phyloP scores from a whole-genome alignment of 805 yeast species.

The Suhomyces emberorum region DNA sequence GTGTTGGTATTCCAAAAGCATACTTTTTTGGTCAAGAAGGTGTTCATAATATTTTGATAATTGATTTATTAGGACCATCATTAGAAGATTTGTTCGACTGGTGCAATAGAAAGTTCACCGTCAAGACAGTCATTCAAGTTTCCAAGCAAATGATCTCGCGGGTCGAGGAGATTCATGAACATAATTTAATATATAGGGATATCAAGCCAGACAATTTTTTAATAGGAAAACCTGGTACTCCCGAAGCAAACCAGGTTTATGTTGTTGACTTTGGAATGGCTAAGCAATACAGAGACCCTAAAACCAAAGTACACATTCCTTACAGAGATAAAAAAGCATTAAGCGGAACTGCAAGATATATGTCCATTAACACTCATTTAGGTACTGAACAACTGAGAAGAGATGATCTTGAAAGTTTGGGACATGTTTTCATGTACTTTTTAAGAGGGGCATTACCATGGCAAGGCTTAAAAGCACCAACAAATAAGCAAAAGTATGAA shows the following conservation, averaged over 20 bases:
- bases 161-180: slow-evolving; percentile 83
- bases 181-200: slow-evolving; percentile 90
- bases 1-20: slow-evolving; percentile 89
- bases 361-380: slow-evolving; percentile 95
- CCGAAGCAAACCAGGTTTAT: slow-evolving; percentile 81
- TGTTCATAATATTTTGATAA: slow-evolving; percentile 88
- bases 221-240: slow-evolving; percentile 83
- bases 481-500: slow-evolving; percentile 95
- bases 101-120: slow-evolving; percentile 89
- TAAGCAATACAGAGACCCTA: slow-evolving; percentile 94
- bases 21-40: slow-evolving; percentile 99
- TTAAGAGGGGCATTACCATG: slow-evolving; percentile 93
- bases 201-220: slow-evolving; percentile 97
- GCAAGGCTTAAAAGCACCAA: slow-evolving; percentile 98
- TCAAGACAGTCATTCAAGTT: slow-evolving; percentile 88
- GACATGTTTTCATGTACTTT: slow-evolving; percentile 95
- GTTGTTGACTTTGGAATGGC: slow-evolving; percentile 99
- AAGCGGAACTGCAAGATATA: slow-evolving; percentile 97
- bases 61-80: slow-evolving; percentile 93
- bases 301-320: slow-evolving; percentile 92
- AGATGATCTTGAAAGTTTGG: slow-evolving; percentile 94
- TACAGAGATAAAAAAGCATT: slow-evolving; percentile 93
- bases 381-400: slow-evolving; percentile 97
- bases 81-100: slow-evolving; percentile 96
- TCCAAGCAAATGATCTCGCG: slow-evolving; percentile 92